Evolutionary conservation across 805 yeast species (phyloP), one percentile per base, ranked within the genome.

Genomic region (Pichia nakasei): DNA sequence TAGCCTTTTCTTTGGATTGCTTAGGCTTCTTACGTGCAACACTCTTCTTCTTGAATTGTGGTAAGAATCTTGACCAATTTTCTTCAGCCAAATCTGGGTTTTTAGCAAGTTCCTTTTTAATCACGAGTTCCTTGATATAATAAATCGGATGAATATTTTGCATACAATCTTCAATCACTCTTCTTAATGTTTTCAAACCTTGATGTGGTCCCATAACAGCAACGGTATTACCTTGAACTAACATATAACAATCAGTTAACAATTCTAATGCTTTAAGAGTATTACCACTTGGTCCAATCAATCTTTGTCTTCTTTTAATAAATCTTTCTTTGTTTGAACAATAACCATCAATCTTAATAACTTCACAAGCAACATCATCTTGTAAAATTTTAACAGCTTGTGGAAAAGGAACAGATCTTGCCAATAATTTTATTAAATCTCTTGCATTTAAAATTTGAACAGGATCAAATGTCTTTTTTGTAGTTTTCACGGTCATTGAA

Each of bases 161-260:
- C 98, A 93, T 93, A 65, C 97, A 93, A 61, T 93, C 98, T 62
- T 91, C 97, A 35, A 93, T 95, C 29, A 93, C 88, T 59, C 97
- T 76, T 65, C 97, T 78, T 8, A 87, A 78, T 51, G 85, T 94
- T 61, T 93, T 93, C 50, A 93, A 70, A 7, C 97, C 97, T 60
- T 84, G 87, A 67, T 69, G 89, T 22, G 96, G 91, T 9, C 98
- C 98, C 97, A 93, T 93, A 12, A 82, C 91, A 43, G 96, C 78
- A 4, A 93, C 98, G 3, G 98, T 93, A 64, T 84, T 88, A 60
- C 98, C 98, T 68, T 93, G 98, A 9, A 93, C 98, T 48, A 93
- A 72, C 52, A 93, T 85, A 61, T 91, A 93, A 67, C 98, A 93
- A 55, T 84, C 82, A n/a, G 98, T 93, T 48, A 93, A 72, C 44